These are phyloP conservation scores for Tardiomyces digboiensis DNA, from an alignment of 1,139 yeast genomes.

Conservation along the genomic window DNA sequence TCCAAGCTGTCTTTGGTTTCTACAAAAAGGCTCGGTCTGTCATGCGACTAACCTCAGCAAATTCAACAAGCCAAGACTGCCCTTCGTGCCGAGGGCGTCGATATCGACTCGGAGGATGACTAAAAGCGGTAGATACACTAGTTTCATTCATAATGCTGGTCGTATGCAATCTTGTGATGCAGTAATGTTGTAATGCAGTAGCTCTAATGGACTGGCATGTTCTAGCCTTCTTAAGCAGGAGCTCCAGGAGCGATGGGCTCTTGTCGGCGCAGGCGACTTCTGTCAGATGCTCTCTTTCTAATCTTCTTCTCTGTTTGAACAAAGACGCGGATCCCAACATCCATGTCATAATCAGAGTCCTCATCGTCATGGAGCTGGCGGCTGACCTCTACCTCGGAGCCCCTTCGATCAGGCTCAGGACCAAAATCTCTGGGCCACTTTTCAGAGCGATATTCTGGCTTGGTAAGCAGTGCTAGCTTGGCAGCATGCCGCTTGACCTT, in stretches of 20 bases:
- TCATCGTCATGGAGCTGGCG: conserved; percentile 18
- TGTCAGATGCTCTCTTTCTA: conserved; percentile 22
- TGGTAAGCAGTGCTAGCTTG: conserved; percentile 35
- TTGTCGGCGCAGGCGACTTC: neutral
- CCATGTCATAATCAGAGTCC: conserved; percentile 59
- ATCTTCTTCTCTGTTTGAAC: conserved; percentile 71
- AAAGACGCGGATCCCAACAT: conserved; percentile 69
- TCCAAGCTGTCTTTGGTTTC: too few relatives aligned
- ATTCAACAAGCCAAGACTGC: conserved; percentile 59
- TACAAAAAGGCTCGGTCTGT: too few relatives aligned
- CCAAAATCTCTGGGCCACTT: conserved; percentile 79
- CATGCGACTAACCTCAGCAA: conserved; percentile 31
- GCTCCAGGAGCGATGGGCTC: neutral
- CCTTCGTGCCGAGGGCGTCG: conserved; percentile 48
- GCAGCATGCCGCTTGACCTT: conserved; percentile 50
- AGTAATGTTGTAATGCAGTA: too few relatives aligned
- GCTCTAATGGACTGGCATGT: neutral
- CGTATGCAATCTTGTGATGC: too few relatives aligned
- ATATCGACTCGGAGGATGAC: conserved; percentile 28
- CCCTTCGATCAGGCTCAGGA: conserved; percentile 44
- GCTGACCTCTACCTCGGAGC: conserved; percentile 3
- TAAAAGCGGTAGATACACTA: too few relatives aligned
- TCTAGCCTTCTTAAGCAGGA: neutral
- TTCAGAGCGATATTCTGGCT: conserved; percentile 20
- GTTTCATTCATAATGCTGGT: too few relatives aligned